Base-by-base conservation (phyloP, 306 rosid genomes). In the Fagus crenata region DNA sequence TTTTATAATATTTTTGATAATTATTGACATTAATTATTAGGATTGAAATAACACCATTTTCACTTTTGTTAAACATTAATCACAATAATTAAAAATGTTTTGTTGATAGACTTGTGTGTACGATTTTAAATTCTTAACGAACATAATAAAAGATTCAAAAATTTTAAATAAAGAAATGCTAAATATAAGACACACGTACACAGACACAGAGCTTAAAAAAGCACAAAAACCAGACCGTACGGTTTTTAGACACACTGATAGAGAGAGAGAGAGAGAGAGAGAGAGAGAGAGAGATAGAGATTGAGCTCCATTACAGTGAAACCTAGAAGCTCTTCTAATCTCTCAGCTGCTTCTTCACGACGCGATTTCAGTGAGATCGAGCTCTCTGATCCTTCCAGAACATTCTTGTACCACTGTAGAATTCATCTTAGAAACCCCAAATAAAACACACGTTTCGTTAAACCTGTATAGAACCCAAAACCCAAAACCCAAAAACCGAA, bases 151-250 rank as follows among this genome's bases (percentile, higher is more conserved):
- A 46, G 8, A 43, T 1, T 43, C 7, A 43, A 43, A 43, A 8
- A 7, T 1, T 41, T 1, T 43, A 43, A 43, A 8, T 43, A 46
- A 46, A 67, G 32, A 18, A 22, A 70, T 39, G 11, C 4, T 32
- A 43, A 22, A 2, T 49, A 6, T 35, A 42, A 17, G 35, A 59
- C 31, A 28, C 13, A 18, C 22, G 18, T 2, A 59, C 43, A 3
- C 5, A 5, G 17, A 35, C 33, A 40, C 64, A 31, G 78, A 17
- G 84, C 56, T 73, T 36, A 72, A 77, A 74, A 22, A 37, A 67
- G 28, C 64, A 58, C 36, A 56, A 22, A 78, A 75, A 79, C 79
- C 75, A 69, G 85, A 85, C 89, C 82, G 91, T 83, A 85, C 89
- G 76, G 84, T 79, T 51, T 49, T 56, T 12, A 46, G 13, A 46